Evolutionary conservation across 2,329 filamentous ascomycete genomes (phyloP).

Genomic region (Mycocentrospora acerina): DNA sequence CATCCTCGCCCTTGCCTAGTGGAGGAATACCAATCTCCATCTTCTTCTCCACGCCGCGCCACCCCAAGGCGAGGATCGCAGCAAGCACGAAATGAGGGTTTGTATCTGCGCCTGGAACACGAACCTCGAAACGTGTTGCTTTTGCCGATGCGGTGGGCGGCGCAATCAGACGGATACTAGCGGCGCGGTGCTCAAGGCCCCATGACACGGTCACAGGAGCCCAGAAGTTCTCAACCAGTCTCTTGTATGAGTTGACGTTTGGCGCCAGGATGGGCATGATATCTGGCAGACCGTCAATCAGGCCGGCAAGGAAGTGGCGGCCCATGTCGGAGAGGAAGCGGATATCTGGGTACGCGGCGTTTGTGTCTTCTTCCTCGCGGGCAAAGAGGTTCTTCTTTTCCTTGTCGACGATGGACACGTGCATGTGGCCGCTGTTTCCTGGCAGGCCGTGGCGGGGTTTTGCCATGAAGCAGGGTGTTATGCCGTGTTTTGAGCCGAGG

Average conservation of each 20-base stretch:
- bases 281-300: conserved; percentile 85
- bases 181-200: conserved; percentile 93
- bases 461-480: conserved; percentile 98
- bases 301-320: conserved; percentile 86
- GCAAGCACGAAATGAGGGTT: conserved; percentile 87
- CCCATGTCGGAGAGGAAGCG: conserved; percentile 82
- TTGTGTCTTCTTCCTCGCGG: conserved; percentile 69
- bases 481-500: conserved; percentile 80
- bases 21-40: conserved; percentile 80
- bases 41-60: conserved; percentile 90
- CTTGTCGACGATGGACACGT: conserved; percentile 81
- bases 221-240: conserved; percentile 98
- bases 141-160: conserved; percentile 82
- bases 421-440: conserved; percentile 94
- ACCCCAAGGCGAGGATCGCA: conserved; percentile 83
- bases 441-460: conserved; percentile 90
- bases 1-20: conserved; percentile 79
- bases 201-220: conserved; percentile 96
- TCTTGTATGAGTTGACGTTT: conserved; percentile 97
- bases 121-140: conserved; percentile 88
- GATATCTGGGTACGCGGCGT: conserved; percentile 61
- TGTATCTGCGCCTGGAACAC: conserved; percentile 90
- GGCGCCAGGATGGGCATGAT: conserved; percentile 95
- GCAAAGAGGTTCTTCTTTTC: conserved; percentile 83
- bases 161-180: conserved; percentile 84